These are phyloP conservation scores for Colletotrichum sp. DNA, from an alignment of 2,329 filamentous ascomycete genomes.

Conservation along the genomic window DNA sequence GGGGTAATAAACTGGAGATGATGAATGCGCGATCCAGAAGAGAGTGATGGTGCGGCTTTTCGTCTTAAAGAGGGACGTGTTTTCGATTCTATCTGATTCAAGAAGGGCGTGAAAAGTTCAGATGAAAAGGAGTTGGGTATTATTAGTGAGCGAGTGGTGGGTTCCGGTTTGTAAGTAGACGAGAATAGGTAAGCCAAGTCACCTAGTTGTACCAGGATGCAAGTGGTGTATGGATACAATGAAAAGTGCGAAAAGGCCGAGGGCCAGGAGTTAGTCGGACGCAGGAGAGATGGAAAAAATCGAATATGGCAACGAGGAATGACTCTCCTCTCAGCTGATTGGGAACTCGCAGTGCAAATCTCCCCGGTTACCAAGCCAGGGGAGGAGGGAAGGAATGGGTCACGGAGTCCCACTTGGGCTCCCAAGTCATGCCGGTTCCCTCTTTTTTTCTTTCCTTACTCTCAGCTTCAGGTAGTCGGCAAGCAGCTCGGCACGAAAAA, in stretches of 20 bases:
- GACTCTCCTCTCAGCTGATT: constrained; percentile 16
- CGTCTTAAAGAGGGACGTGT: neutral
- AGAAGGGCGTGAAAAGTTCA: neutral
- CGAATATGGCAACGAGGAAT: constrained; percentile 11
- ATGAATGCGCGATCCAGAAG: neutral
- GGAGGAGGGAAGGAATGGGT: neutral
- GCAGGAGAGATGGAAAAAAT: neutral
- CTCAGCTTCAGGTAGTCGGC: neutral
- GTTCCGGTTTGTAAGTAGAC: neutral
- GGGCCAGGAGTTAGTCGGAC: neutral
- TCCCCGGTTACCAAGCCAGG: constrained; percentile 14
- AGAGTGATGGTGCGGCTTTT: neutral
- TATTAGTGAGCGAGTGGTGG: constrained; percentile 2
- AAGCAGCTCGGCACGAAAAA: constrained; percentile 3
- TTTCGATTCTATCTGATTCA: neutral
- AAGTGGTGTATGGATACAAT: neutral
- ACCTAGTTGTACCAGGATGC: neutral
- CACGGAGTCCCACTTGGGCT: constrained; percentile 17
- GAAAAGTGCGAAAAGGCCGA: neutral
- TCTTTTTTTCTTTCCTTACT: neutral
- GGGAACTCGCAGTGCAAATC: constrained; percentile 2
- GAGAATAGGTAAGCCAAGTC: neutral
- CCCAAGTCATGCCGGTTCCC: neutral
- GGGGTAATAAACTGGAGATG: constrained; percentile 17
- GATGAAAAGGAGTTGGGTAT: neutral